Percentiles rank a stretch among this genome's conserved stretches.
Conservation (phyloP, 139 green algal genomes). For the Chlorella sp. region DNA sequence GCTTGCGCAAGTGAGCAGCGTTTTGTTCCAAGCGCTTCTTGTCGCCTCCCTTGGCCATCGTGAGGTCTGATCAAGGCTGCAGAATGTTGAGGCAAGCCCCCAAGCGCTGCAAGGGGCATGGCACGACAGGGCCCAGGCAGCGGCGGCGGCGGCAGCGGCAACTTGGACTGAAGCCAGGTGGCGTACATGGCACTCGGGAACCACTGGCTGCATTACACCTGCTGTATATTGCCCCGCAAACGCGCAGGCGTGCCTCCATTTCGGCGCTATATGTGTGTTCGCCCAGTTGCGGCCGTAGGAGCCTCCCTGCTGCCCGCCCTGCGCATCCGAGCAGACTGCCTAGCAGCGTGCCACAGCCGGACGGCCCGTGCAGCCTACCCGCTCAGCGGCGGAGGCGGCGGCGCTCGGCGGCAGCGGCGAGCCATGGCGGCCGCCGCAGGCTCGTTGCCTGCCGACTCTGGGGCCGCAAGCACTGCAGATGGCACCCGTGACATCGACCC, state of each 20-base stretch:
- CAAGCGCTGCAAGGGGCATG: neutral
- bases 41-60: slow-evolving; percentile 75
- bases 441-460: neutral
- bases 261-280: neutral
- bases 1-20: slow-evolving; percentile 27
- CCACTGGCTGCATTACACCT: too few species aligned
- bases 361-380: neutral
- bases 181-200: neutral
- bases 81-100: neutral
- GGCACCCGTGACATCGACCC: neutral
- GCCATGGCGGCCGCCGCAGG: neutral
- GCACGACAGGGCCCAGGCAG: too few species aligned
- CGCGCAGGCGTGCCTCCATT: neutral
- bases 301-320: neutral
- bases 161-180: neutral
- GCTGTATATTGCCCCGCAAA: too few species aligned
- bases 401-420: neutral
- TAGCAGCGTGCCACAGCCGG: neutral
- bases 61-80: too few species aligned
- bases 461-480: neutral
- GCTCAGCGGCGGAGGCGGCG: neutral
- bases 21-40: slow-evolving; percentile 78
- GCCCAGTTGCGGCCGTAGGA: neutral
- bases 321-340: neutral
- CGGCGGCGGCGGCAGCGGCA: neutral